Conservation (phyloP, 805 yeast genomes). For the Cyberlindnera xylosilytica region DNA sequence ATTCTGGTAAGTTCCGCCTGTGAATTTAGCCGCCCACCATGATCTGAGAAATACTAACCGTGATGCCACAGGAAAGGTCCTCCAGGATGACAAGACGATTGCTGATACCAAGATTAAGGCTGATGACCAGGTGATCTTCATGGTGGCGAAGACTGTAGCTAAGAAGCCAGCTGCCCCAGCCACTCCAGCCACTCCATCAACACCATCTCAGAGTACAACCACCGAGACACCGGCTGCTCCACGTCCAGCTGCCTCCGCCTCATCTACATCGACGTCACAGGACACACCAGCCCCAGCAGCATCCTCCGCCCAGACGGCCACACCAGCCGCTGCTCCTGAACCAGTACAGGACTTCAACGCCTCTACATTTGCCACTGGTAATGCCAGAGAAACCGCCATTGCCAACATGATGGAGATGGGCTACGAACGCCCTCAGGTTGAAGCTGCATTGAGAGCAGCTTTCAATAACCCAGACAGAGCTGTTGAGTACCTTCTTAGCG, state of each 20-base stretch:
- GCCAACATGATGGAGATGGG: constrained; percentile 94
- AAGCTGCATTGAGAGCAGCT: constrained; percentile 89
- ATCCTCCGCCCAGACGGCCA: constrained; percentile 8
- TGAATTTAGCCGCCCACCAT: not conserved
- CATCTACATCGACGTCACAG: constrained; percentile 16
- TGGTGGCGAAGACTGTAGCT: constrained; percentile 44
- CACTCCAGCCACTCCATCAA: constrained; percentile 18
- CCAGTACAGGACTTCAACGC: constrained; percentile 25
- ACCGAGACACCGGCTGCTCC: constrained; percentile 23
- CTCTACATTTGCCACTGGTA: constrained; percentile 73
- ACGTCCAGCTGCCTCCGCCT: constrained; percentile 26
- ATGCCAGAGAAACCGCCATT: constrained; percentile 74
- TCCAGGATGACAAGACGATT: constrained; percentile 77
- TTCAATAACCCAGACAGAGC: constrained; percentile 98
- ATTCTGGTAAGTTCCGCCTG: constrained; percentile 52
- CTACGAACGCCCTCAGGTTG: constrained; percentile 82
- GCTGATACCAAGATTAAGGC: constrained; percentile 74
- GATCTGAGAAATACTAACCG: constrained; percentile 3
- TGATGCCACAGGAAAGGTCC: constrained; percentile 59
- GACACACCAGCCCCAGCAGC: constrained; percentile 25
- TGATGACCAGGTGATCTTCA: constrained; percentile 84
- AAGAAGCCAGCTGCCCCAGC: constrained; percentile 21
- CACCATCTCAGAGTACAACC: constrained; percentile 19
- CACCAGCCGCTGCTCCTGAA: constrained; percentile 22
- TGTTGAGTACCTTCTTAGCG: constrained; percentile 88